Evolutionary conservation across 495 filamentous ascomycete species (phyloP), one percentile per base, ranked within the genome.

Genomic region (Daldinia concentrica): DNA sequence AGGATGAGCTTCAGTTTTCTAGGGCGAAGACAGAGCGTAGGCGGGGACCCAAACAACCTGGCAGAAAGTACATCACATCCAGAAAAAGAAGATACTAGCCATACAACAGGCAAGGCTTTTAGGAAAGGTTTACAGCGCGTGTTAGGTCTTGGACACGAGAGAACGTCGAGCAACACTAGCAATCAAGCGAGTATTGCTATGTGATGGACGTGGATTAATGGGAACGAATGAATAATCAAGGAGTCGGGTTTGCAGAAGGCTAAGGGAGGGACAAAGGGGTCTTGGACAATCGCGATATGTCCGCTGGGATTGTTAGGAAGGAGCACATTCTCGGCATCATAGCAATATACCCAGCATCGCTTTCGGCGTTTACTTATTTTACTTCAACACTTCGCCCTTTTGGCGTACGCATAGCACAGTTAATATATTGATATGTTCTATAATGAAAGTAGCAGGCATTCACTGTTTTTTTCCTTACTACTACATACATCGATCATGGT

Each of bases 51-150:
- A 19, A 68, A 51, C 37, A 67, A 48, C 6, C 17, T 62, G 14
- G 36, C 59, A 14, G 64, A 63, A 52, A 73, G 59, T 51, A 58
- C 61, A 17, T 64, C 65, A 15, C 59, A 66, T 26, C 55, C 71
- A 19, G 74, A 87, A 58, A 83, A 82, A 43, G 86, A 89, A 45
- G 84, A 90, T 58, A 81, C 84, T 54, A 80, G 84, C 26, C 84
- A 84, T 37, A 79, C 79, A 7, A 65, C 77, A 6, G 73, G 75
- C 0, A 81, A 79, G 58, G 77, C 76, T 29, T 76, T 84, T 29
- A 70, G 78, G 56, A 76, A 78, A 69, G 81, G 82, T 67, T 36
- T 84, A 68, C 82, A 84, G 37, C 74, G 80, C 71, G 72, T 79
- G 69, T 17, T 83, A 68, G 76, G 77, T 0, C 69, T 84, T 29